A percentile compares a stretch with the other conserved stretches of the same genome.
phyloP scores from a whole-genome alignment of 768 basidiomycete genomes.

The Suillus fuscotomentosus region DNA sequence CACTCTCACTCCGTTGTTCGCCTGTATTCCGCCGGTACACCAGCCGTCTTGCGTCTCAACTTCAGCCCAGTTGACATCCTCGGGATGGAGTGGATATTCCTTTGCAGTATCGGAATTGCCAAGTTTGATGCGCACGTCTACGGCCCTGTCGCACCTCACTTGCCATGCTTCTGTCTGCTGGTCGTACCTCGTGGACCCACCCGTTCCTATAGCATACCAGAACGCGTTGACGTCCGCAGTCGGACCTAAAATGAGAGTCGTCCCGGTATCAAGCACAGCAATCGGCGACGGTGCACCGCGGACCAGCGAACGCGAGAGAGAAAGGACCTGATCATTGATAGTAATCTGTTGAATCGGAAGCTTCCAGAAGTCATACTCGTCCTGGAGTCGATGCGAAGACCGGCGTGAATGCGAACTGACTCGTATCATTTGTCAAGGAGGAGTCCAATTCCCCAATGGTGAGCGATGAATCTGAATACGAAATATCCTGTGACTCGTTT shows the following conservation, averaged over 20 bases:
- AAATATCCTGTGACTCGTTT: conserved; percentile 16
- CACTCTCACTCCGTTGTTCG: conserved; percentile 43
- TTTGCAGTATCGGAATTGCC: conserved; percentile 32
- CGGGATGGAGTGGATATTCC: conserved; percentile 49
- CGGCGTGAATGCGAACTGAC: conserved; percentile 34
- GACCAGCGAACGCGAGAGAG: conserved; percentile 45
- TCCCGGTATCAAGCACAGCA: conserved; percentile 64
- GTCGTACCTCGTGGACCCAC: conserved; percentile 38
- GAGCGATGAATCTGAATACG: conserved; percentile 40
- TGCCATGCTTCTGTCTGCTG: conserved; percentile 41
- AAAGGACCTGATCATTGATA: conserved; percentile 40
- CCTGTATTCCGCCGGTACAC: conserved; percentile 59
- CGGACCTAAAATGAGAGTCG: conserved; percentile 56
- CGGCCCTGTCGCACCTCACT: conserved; percentile 47
- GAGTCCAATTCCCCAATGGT: conserved; percentile 52
- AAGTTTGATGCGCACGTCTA: conserved; percentile 45
- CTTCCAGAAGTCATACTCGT: conserved; percentile 59
- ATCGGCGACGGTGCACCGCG: conserved; percentile 40
- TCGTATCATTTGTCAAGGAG: conserved; percentile 28
- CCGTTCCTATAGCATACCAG: conserved; percentile 45
- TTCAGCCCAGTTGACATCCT: conserved; percentile 51
- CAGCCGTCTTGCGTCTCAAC: conserved; percentile 39
- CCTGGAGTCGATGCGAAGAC: conserved; percentile 36
- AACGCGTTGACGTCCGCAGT: conserved; percentile 50
- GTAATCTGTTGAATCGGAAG: conserved; percentile 45